Base-by-base conservation (phyloP, 2,329 filamentous ascomycete genomes). In the Curvularia sp. region DNA sequence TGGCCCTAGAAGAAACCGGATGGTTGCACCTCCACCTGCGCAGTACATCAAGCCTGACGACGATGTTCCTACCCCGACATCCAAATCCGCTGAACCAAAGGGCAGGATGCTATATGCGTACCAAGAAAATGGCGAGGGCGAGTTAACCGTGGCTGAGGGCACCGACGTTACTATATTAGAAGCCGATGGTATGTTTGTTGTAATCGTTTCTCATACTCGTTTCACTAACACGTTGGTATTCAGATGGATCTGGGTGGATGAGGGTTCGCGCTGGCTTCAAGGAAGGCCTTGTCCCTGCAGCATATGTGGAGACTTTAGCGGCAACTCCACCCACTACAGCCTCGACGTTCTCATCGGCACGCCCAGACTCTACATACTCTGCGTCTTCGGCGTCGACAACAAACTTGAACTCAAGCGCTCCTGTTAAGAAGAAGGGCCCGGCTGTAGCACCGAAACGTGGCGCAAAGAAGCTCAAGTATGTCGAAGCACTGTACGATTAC, bases 401-500 rank as follows among this genome's bases (percentile, higher is more conserved):
- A 1, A 85, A 82, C 57, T 78, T 81, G 30, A 70, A 69, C 19
- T 71, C 72, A 30, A 66, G 71, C 5, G 55, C 63, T 49, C 61
- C 64, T 9, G 78, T 80, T 3, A 96, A 93, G 81, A 96, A 96
- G 78, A 93, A 96, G 75, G 93, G 93, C 0, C 93, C 93, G 0
- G 93, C 89, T 0, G 95, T 99, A 4, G 95, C 95, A 13, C 95
- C 95, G 3, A 89, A 89, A 66, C 87, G 93, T 9, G 93, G 93
- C 13, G 93, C 93, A 3, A 97, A 97, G 86, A 97, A 96, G 76
- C 83, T 97, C 34, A 92, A 90, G 73, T 96, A 98, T 70, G 94
- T 96, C 1, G 91, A 97, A 74, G 95, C 95, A 1, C 66, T 98
- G 69, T 99, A 98, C 76, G 92, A 95, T 49, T 99, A 99, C 76